Evolutionary conservation across 1,139 yeast species (phyloP), one percentile per base, ranked within the genome.

Genomic region (Debaryomyces sp.): DNA sequence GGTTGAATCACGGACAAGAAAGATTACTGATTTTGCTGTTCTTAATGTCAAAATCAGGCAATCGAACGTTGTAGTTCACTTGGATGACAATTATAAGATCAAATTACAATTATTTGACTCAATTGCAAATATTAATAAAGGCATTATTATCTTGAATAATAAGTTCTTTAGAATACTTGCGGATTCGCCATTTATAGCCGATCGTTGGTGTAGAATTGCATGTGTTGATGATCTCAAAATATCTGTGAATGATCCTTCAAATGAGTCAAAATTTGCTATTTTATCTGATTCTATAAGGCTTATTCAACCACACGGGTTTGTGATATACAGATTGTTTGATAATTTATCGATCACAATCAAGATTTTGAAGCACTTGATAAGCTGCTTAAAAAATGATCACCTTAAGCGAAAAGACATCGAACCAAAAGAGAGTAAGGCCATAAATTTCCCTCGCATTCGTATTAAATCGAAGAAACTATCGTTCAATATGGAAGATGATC

Each of bases 401-500:
- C 15, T 59, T 53, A 50, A 54, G 47, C 47, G 46, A 50, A 66
- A 55, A 10, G 53, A 58, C 6, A 62, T 68, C 8, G 63, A 63
- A 13, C 78, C 78, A 2, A 60, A 60, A 5, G 71, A 67, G 44
- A 75, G 80, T 44, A 54, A 66, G 21, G 75, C 92, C 32, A 54
- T 75, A 5, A 58, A 62, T 4, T 52, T 88, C 9, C 95, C 95
- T 0, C 67, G 68, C 17, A 71, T 87, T 3, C 70, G 75, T 9
- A 45, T 90, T 10, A 71, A 64, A 45, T 68, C 91, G 0, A 69
- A 74, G 5, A 70, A 71, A 26, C 57, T 89, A 6, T 59, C 77
- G 1, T 69, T 86, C 43, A 61, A 70, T 9, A 71, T 86, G 67
- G 90, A 84, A 50, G 97, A 91, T 67, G 97, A 92, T 66, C 90